These are phyloP conservation scores for Teunomyces panamensis DNA, from an alignment of 805 yeast genomes.

Conservation along the genomic window DNA sequence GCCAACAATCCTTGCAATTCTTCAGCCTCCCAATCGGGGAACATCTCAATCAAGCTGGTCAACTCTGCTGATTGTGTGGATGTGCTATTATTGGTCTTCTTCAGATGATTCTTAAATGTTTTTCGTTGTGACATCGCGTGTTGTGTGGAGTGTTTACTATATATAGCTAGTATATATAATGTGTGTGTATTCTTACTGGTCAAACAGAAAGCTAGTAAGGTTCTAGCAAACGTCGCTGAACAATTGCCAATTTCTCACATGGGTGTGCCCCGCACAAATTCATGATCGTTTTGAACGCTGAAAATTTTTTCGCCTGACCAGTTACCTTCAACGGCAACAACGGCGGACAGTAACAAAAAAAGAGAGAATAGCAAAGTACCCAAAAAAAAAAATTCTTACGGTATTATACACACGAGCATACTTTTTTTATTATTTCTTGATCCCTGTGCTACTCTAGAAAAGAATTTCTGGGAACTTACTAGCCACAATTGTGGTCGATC, in stretches of 20 bases:
- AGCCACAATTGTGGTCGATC: background rate
- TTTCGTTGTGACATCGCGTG: constrained; percentile 27
- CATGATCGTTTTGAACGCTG: background rate
- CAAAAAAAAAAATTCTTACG: too few relatives aligned
- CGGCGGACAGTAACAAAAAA: background rate
- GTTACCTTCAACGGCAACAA: background rate
- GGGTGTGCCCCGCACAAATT: constrained; percentile 1
- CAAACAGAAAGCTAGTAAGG: background rate
- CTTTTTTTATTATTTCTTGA: background rate
- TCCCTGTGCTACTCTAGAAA: background rate
- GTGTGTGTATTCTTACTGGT: constrained; percentile 2
- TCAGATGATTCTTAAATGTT: constrained; percentile 46
- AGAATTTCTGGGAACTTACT: background rate
- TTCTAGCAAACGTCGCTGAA: background rate
- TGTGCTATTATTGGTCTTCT: constrained; percentile 28
- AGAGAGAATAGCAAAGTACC: background rate
- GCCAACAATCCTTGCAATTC: constrained; percentile 74
- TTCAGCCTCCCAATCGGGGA: constrained; percentile 91
- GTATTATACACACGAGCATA: background rate
- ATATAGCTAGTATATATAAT: constrained; percentile 1
- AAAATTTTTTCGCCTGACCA: constrained; percentile 4
- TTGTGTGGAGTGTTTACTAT: constrained; percentile 1
- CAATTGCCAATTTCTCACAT: constrained; percentile 1
- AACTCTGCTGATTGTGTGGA: constrained; percentile 21
- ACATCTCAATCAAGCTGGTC: constrained; percentile 74